phyloP scores from a whole-genome alignment of 2,329 filamentous ascomycete species.

The Septoria petroselini region DNA sequence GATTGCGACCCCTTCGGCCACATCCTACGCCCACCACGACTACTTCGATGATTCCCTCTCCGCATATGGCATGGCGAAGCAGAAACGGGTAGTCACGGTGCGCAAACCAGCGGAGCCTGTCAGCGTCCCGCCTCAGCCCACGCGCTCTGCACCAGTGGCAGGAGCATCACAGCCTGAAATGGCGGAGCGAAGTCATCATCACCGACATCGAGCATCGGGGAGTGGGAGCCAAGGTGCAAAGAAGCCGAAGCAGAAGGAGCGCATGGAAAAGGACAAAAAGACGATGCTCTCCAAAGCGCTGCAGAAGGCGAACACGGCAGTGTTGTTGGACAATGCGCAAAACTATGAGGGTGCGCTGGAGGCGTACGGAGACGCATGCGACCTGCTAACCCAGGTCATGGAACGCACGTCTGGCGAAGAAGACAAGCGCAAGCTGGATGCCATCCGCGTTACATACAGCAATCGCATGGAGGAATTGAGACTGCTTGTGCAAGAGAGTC shows the following conservation, averaged over 20 bases:
- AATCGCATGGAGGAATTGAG: constrained; percentile 84
- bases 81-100: constrained; percentile 28
- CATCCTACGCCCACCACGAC: constrained; percentile 30
- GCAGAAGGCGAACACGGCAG: constrained; percentile 92
- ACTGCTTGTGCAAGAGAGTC: constrained; percentile 59
- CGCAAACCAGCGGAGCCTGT: constrained; percentile 30
- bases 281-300: constrained; percentile 94
- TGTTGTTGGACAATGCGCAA: constrained; percentile 91
- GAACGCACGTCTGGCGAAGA: constrained; percentile 78
- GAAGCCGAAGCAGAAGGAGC: constrained; percentile 40
- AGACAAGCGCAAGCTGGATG: constrained; percentile 84
- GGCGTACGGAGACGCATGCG: constrained; percentile 88
- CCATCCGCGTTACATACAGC: constrained; percentile 87
- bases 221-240: constrained; percentile 17
- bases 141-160: constrained; percentile 16
- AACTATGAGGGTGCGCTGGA: constrained; percentile 89
- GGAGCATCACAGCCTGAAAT: constrained; percentile 17
- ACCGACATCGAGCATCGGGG: constrained; percentile 6
- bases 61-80: constrained; percentile 27
- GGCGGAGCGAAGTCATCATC: constrained; percentile 11
- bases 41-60: constrained; percentile 35
- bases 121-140: constrained; percentile 13
- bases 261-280: constrained; percentile 63
- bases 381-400: constrained; percentile 83
- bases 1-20: constrained; percentile 34